phyloP scores from a whole-genome alignment of 345 rosid species.

The Euphorbia peplus region DNA sequence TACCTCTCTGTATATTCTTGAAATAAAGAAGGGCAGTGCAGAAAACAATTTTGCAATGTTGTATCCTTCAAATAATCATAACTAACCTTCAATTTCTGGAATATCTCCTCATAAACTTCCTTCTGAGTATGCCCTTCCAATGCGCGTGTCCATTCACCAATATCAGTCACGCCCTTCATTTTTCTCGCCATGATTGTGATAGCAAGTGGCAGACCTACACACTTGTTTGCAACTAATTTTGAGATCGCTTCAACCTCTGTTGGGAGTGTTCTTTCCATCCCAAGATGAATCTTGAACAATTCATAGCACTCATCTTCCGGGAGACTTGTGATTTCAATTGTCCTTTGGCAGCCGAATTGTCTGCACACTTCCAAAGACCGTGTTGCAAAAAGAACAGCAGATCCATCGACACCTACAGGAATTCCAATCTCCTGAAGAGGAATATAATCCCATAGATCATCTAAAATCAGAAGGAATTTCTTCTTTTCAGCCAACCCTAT shows the following conservation, averaged over 20 bases:
- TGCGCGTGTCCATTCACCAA: constrained; percentile 17
- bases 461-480: neutral
- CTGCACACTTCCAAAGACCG: neutral
- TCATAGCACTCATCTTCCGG: neutral
- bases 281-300: neutral
- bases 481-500: neutral
- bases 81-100: neutral
- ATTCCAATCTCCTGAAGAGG: neutral
- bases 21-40: constrained; percentile 4
- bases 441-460: neutral
- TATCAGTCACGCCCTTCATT: neutral
- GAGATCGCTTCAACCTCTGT: neutral
- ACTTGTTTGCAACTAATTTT: neutral
- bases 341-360: neutral
- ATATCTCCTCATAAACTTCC: neutral
- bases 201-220: constrained; percentile 25
- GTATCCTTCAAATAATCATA: neutral
- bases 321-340: neutral
- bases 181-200: neutral
- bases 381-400: neutral
- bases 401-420: neutral
- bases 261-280: neutral
- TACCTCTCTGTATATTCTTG: too few relatives aligned
- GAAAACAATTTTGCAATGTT: constrained; percentile 18
- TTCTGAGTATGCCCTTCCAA: constrained; percentile 1